These are phyloP conservation scores for Botrytis porri DNA, from an alignment of 2,329 filamentous ascomycete genomes.

Conservation along the genomic window DNA sequence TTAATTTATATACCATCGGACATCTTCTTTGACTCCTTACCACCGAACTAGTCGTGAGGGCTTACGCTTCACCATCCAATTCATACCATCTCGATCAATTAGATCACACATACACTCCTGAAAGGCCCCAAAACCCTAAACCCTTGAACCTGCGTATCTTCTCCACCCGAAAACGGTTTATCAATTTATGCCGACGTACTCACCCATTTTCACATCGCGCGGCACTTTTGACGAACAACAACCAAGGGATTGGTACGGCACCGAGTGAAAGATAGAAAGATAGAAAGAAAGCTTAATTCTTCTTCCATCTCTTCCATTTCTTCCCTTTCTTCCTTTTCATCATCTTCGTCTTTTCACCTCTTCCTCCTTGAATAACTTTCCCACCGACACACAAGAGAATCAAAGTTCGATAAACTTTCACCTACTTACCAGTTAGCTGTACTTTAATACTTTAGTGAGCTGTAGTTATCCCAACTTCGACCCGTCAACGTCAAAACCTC, in stretches of 20 bases:
- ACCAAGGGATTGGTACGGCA: neutral
- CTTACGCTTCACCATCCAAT: neutral
- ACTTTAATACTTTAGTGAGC: neutral
- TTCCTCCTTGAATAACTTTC: neutral
- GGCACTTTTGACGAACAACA: neutral
- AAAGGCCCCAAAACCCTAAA: neutral
- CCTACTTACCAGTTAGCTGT: neutral
- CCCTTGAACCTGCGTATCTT: conserved; percentile 10
- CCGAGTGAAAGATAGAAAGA: neutral
- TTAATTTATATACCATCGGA: no score
- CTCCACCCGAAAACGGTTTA: conserved; percentile 18
- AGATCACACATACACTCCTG: conserved; percentile 8
- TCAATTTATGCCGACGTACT: conserved; percentile 5
- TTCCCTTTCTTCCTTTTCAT: neutral
- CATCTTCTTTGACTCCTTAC: neutral
- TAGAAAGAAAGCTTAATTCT: neutral
- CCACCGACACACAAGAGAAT: neutral
- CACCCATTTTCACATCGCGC: neutral
- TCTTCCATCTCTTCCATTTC: neutral
- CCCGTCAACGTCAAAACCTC: neutral
- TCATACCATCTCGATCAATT: conserved; percentile 1
- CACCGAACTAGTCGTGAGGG: neutral
- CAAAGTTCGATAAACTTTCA: neutral
- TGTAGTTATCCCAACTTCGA: neutral
- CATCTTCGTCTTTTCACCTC: no score